Base-by-base conservation (phyloP, 2,329 filamentous ascomycete genomes). In the Nemania sp. region DNA sequence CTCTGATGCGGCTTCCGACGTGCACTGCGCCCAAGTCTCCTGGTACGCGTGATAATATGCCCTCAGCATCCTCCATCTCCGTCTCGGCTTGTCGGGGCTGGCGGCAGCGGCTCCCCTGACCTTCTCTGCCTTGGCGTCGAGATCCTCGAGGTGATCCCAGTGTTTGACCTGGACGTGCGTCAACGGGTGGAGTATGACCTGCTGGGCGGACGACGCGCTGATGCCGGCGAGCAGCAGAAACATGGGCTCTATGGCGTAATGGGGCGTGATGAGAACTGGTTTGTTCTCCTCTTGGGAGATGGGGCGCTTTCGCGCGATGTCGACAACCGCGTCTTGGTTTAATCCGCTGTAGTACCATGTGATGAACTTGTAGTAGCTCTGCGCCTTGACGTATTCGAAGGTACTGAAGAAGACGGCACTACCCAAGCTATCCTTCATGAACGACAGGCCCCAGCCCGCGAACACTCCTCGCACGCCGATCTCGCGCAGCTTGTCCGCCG, bases 371-470 rank as follows among this genome's bases (percentile, higher is more conserved):
- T 91, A 91, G 75, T 90, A 90, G 12, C 81, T 81, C 71, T 92
- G 90, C 11, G 86, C 87, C 72, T 92, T 92, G 69, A 92, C 78
- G 49, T 86, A 90, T 75, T 93, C 90, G 65, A 93, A 92, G 0
- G 84, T 85, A 67, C 83, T 85, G 74, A 93, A 93, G 80, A 91
- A 91, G 17, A 90, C 75, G 37, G 87, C 89, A 54, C 83, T 86
- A 12, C 89, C 89, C 5, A 90, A 74, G 29, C 86, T 85, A 69
- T 92, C 89, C 68, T 91, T 91, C 45, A 87, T 69, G 42, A 92
- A 82, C 0, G 85, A 88, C 1, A 93, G 74, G 0, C 84, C 80
- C 84, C 87, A 92, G 42, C 90, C 90, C 1, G 89, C 89, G 69
- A 91, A 92, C 34, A 92, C 84, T 20, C 90, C 90, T 6, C 88